Evolutionary conservation across 768 basidiomycete genomes (phyloP), one percentile per base, ranked within the genome.

Genomic region (Mycena galopus): DNA sequence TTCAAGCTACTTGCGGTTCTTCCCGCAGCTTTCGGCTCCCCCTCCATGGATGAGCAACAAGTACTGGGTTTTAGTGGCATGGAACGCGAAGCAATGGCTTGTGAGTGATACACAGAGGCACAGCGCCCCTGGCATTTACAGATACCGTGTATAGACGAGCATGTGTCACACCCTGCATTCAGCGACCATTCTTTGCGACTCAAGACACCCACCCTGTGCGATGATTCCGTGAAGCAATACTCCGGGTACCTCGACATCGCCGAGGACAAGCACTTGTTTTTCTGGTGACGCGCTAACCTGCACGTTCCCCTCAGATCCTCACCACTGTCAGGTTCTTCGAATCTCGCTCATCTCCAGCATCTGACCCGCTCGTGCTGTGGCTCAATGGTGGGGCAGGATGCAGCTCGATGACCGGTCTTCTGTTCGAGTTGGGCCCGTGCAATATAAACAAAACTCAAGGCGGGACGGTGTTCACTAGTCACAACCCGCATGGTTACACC

Each of bases 361-460:
- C 89, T 63, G 96, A 93, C 10, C 96, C 96, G 2, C 87, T 98
- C 2, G 87, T 97, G 12, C 85, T 97, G 59, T 98, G 97, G 97
- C 85, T 95, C 23, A 95, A 94, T 73, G 94, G 94, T 29, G 92
- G 92, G 14, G 91, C 90, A 23, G 89, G 61, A 4, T 91, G 90
- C 82, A 91, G 89, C 67, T 92, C 91, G 7, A 90, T 91, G 10
- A 93, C 94, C 0, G 97, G 97, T 10, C 88, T 98, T 25, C 85
- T 99, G n/a, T 95, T 97, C 76, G 96, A 98, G 79, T 91, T 97
- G n/a, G 97, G 97, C 0, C 96, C 97, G 0, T 98, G 97, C 83
- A 82, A 82, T 33, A 86, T 98, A 72, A 82, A 87, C 17, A 84
- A 94, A 50, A 84, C 90, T 0, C 95, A 84, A 64, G 92, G 91